Percentiles rank a stretch among this genome's conserved stretches.
Evolutionary conservation across 495 filamentous ascomycete genomes (phyloP).

Genomic region (Physcia stellaris): DNA sequence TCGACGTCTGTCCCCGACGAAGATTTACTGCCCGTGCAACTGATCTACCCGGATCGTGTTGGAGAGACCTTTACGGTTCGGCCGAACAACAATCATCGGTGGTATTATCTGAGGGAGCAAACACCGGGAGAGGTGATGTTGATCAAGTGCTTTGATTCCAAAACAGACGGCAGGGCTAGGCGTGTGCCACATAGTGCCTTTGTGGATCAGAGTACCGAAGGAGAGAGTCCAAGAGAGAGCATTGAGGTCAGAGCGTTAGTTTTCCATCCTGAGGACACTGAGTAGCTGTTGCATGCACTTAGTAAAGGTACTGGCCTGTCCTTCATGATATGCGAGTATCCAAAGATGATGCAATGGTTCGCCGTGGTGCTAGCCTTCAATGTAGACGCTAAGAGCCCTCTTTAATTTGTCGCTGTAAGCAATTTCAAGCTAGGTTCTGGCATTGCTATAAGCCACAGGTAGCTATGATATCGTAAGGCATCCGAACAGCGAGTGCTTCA

Average conservation of each 20-base stretch:
- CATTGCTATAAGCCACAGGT: no score
- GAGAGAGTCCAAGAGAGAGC: slow-evolving; percentile 41
- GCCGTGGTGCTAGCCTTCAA: no score
- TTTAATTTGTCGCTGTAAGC: no score
- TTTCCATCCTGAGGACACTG: slow-evolving; percentile 10
- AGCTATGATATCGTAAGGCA: no score
- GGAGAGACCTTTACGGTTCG: slow-evolving; percentile 33
- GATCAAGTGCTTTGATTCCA: slow-evolving; percentile 62
- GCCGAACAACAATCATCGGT: slow-evolving; percentile 28
- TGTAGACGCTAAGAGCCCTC: no score
- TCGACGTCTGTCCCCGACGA: slow-evolving; percentile 29
- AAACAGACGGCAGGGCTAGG: slow-evolving; percentile 38
- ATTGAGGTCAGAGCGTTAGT: slow-evolving; percentile 25
- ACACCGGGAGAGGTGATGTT: slow-evolving; percentile 46
- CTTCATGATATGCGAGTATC: no score
- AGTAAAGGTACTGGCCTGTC: no score
- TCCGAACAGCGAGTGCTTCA: no score
- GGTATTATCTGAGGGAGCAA: slow-evolving; percentile 39
- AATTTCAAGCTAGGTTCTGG: no score
- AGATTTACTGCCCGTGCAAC: slow-evolving; percentile 30
- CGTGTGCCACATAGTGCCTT: slow-evolving; percentile 52
- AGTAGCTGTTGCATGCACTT: no score
- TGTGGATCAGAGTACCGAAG: slow-evolving; percentile 34
- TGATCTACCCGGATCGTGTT: slow-evolving; percentile 36
- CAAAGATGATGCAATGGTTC: no score